These are phyloP conservation scores for Sextonia rubra DNA, from an alignment of 164 flowering plant species.

Conservation along the genomic window DNA sequence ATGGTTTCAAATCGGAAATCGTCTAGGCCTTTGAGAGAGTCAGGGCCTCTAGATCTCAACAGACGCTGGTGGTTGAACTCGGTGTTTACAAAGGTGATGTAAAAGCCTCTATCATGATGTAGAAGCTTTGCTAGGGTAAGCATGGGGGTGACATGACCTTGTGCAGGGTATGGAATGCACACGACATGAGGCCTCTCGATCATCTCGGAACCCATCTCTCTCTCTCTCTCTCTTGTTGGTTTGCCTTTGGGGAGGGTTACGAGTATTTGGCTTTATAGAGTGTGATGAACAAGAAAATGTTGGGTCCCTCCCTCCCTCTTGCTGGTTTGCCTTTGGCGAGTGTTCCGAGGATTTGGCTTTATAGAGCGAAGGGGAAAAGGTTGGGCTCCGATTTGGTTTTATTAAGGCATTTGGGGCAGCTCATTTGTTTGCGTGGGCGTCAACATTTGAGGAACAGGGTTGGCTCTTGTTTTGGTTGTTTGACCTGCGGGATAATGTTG, in stretches of 20 bases:
- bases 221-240: not conserved
- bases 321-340: no score
- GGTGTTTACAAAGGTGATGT: conserved; percentile 56
- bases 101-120: conserved; percentile 42
- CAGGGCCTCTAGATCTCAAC: conserved; percentile 34
- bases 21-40: conserved; percentile 19
- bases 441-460: no score
- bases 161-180: conserved; percentile 46
- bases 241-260: accelerated
- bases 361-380: no score
- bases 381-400: no score
- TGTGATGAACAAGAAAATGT: no score
- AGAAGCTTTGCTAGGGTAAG: conserved; percentile 51
- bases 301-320: not conserved
- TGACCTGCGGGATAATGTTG: no score
- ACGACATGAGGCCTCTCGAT: conserved; percentile 38
- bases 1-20: conserved; percentile 51
- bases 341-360: no score
- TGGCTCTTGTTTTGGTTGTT: no score
- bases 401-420: no score
- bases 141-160: conserved; percentile 58
- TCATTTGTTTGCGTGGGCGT: no score
- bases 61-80: conserved; percentile 57
- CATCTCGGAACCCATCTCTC: not conserved
- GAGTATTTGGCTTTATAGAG: no score